Percentiles rank a stretch among this genome's conserved stretches.
Conservation (phyloP, 306 rosid genomes). For the peach (Prunus persica) region DNA sequence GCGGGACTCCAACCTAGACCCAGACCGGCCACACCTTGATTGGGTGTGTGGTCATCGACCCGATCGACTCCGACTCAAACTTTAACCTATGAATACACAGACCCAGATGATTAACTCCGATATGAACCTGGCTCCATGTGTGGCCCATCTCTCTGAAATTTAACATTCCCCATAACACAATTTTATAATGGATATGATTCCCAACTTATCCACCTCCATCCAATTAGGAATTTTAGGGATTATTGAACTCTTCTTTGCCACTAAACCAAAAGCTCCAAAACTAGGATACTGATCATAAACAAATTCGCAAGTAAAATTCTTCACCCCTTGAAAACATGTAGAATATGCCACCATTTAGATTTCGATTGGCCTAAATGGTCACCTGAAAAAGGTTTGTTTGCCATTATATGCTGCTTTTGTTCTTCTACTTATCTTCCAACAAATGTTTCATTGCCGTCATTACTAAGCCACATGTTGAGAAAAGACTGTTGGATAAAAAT, state of each 20-base stretch:
- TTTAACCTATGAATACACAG: too few species aligned
- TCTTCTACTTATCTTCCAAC: not conserved
- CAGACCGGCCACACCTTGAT: too few species aligned
- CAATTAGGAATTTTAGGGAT: conserved; percentile 10
- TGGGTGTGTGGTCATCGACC: too few species aligned
- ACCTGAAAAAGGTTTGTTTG: not conserved
- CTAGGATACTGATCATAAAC: not conserved
- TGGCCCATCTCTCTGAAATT: conserved; percentile 12
- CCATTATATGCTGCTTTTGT: conserved; percentile 16
- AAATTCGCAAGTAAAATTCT: not conserved
- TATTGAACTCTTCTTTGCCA: conserved; percentile 15
- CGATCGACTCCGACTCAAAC: too few species aligned
- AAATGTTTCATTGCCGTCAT: not conserved
- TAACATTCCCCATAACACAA: not conserved
- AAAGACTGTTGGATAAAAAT: not conserved
- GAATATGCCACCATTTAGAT: not conserved
- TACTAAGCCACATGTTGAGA: not conserved
- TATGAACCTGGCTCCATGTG: not conserved
- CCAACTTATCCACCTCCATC: conserved; percentile 25
- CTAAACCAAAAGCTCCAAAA: conserved; percentile 1
- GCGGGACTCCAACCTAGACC: too few species aligned
- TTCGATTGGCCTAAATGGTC: conserved; percentile 16
- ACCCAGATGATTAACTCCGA: too few species aligned
- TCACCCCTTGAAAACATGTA: not conserved
- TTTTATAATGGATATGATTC: conserved; percentile 6